Conservation (phyloP, 176 grass and related monocot species). For the Carex parvula region DNA sequence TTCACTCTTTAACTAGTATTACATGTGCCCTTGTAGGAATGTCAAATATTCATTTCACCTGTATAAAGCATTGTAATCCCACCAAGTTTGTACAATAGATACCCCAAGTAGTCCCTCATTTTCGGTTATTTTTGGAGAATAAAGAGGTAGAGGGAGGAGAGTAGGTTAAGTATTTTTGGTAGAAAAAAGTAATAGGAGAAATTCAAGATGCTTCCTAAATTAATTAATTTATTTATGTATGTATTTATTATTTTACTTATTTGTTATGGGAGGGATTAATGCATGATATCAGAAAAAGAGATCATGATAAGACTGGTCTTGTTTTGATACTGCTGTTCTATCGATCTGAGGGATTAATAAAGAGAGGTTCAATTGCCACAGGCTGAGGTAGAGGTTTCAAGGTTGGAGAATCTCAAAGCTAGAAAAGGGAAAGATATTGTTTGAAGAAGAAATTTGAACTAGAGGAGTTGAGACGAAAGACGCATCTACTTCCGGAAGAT, state of each 20-base stretch:
- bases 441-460: slow-evolving; percentile 82
- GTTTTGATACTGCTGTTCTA: background rate
- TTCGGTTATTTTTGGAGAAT: background rate
- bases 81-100: background rate
- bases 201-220: background rate
- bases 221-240: background rate
- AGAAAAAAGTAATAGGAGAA: background rate
- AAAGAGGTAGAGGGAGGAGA: background rate
- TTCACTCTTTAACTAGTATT: background rate
- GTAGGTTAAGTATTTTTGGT: background rate
- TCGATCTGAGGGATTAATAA: slow-evolving; percentile 10
- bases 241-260: slow-evolving; percentile 1
- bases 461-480: slow-evolving; percentile 58
- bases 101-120: background rate
- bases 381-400: slow-evolving; percentile 84
- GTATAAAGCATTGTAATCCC: background rate
- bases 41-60: background rate
- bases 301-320: background rate
- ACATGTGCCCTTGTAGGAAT: background rate
- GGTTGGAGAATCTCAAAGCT: slow-evolving; percentile 71
- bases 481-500: slow-evolving; percentile 56
- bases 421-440: slow-evolving; percentile 86
- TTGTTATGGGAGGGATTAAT: background rate
- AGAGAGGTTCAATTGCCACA: slow-evolving; percentile 30
- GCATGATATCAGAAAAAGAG: slow-evolving; percentile 4